These are phyloP conservation scores for Dalbergia cultrata DNA, from an alignment of 306 rosid species.

Conservation along the genomic window DNA sequence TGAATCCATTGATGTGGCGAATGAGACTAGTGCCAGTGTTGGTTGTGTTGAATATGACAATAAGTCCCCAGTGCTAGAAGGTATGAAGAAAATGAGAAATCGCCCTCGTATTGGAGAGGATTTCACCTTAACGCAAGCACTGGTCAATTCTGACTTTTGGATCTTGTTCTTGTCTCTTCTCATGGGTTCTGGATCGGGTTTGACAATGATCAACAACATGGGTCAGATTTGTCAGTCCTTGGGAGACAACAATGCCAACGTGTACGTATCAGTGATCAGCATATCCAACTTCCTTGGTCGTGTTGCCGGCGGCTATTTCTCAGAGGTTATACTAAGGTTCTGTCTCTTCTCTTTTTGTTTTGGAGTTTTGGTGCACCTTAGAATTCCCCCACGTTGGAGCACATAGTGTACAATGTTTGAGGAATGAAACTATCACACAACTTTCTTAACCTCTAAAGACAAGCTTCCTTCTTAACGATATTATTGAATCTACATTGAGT, in stretches of 20 bases:
- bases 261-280: constrained; percentile 80
- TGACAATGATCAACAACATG: constrained; percentile 85
- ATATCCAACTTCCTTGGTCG: constrained; percentile 94
- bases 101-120: constrained; percentile 87
- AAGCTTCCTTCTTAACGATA: too few species aligned
- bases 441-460: too few species aligned
- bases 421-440: too few species aligned
- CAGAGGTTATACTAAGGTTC: constrained; percentile 80
- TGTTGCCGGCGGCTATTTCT: constrained; percentile 84
- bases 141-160: constrained; percentile 80
- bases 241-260: constrained; percentile 62
- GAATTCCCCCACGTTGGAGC: background rate
- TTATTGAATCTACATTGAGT: background rate
- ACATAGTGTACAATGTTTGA: background rate
- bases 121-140: constrained; percentile 72
- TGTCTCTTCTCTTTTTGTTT: background rate
- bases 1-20: background rate
- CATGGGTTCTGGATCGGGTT: constrained; percentile 77
- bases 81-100: constrained; percentile 60
- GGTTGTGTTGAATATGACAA: constrained; percentile 62
- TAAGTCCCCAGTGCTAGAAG: constrained; percentile 59
- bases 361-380: background rate
- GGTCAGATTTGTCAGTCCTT: constrained; percentile 86
- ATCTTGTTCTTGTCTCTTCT: constrained; percentile 69
- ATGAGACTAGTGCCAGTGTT: constrained; percentile 43